phyloP scores from a whole-genome alignment of 352 stramenopile genomes.

The Globisporangium paroecandrum region DNA sequence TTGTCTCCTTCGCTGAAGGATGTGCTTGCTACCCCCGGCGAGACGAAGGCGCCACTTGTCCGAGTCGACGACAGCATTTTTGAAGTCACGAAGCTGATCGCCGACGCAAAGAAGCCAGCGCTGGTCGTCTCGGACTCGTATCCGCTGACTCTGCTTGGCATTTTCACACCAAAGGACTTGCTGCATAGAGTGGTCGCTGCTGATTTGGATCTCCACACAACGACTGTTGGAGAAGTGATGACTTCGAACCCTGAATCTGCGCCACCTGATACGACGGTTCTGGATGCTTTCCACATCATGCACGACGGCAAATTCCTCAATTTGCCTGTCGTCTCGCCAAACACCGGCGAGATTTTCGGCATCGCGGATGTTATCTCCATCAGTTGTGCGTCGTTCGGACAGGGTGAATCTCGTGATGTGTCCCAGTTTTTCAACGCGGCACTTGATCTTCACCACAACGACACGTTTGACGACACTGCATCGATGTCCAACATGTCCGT shows the following conservation, averaged over 20 bases:
- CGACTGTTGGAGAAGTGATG: constrained; percentile 91
- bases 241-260: constrained; percentile 95
- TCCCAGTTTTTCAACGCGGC: constrained; percentile 76
- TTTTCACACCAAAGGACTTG: constrained; percentile 98
- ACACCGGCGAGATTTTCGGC: constrained; percentile 70
- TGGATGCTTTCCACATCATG: constrained; percentile 98
- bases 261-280: constrained; percentile 89
- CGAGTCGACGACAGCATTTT: constrained; percentile 64
- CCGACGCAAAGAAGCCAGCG: constrained; percentile 69
- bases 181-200: constrained; percentile 94
- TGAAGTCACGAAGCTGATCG: constrained; percentile 76
- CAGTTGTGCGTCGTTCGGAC: constrained; percentile 67
- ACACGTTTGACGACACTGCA: constrained; percentile 45
- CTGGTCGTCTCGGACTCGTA: constrained; percentile 69
- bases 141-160: constrained; percentile 87
- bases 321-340: constrained; percentile 89
- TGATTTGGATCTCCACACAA: constrained; percentile 84
- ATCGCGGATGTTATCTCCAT: constrained; percentile 83
- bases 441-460: constrained; percentile 68
- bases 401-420: constrained; percentile 68
- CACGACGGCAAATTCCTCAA: constrained; percentile 97
- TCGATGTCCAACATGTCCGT: constrained; percentile 44
- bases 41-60: constrained; percentile 73
- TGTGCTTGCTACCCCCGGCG: constrained; percentile 55
- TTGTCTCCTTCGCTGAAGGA: constrained; percentile 79